phyloP scores from a whole-genome alignment of 2,329 filamentous ascomycete species.

The Fusarium anthophilum region DNA sequence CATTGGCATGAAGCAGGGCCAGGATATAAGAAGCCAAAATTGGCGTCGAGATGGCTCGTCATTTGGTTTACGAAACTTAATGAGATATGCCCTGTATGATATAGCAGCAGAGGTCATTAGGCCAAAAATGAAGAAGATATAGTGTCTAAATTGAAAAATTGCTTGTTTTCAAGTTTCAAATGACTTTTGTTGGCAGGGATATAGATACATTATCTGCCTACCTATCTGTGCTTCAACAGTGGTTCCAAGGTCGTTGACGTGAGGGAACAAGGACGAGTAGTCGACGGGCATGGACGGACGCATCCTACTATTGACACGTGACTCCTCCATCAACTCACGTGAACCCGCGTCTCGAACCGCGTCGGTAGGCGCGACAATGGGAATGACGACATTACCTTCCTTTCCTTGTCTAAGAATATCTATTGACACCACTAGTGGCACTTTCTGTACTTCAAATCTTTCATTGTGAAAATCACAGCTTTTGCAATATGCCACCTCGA shows the following conservation, averaged over 20 bases:
- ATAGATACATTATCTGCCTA: too few species aligned
- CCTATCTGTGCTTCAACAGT: background rate
- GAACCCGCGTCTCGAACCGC: conserved; percentile 41
- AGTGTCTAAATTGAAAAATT: background rate
- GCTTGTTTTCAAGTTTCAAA: background rate
- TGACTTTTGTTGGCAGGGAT: background rate
- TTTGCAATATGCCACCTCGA: conserved; percentile 48
- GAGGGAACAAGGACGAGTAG: background rate
- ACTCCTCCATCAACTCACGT: conserved; percentile 29
- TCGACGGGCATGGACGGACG: background rate
- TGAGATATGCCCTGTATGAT: background rate
- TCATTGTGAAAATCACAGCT: background rate
- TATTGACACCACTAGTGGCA: background rate
- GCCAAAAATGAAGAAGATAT: background rate
- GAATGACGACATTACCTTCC: conserved; percentile 39
- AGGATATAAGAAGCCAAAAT: background rate
- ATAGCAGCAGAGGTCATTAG: background rate
- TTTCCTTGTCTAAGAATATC: background rate
- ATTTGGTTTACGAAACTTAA: background rate
- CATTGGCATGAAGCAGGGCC: background rate
- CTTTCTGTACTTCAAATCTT: background rate
- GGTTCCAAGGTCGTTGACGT: background rate
- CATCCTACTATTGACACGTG: background rate
- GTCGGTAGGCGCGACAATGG: conserved; percentile 30
- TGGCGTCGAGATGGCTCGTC: background rate